Conservation (phyloP, 805 yeast species). For the Cyberlindnera maritima region DNA sequence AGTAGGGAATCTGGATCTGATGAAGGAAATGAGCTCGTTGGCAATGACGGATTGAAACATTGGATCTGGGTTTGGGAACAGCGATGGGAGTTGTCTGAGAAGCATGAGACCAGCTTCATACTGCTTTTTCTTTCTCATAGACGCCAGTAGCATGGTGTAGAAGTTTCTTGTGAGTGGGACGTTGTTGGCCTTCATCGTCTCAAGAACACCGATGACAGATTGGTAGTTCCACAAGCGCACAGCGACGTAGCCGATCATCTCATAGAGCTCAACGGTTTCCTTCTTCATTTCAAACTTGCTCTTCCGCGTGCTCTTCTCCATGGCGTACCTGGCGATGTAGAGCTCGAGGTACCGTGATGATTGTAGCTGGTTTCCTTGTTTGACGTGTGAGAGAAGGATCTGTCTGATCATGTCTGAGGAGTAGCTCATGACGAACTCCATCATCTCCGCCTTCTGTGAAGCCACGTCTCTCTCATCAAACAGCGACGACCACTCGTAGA, state of each 20-base stretch:
- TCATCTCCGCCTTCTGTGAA: not conserved
- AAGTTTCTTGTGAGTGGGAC: slow-evolving; percentile 17
- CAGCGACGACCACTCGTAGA: slow-evolving; percentile 7
- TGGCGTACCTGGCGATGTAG: slow-evolving; percentile 5
- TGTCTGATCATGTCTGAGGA: slow-evolving; percentile 9
- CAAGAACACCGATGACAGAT: slow-evolving; percentile 11
- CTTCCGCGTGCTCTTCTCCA: not conserved
- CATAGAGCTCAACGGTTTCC: slow-evolving; percentile 14
- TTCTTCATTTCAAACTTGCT: not conserved
- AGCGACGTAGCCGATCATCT: slow-evolving; percentile 18
- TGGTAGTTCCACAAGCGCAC: slow-evolving; percentile 16
- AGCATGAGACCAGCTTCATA: slow-evolving; percentile 17
- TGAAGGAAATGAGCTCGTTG: slow-evolving; percentile 18
- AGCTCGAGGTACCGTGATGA: slow-evolving; percentile 9
- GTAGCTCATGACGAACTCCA: slow-evolving; percentile 4
- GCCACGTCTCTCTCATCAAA: slow-evolving; percentile 1
- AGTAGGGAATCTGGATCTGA: slow-evolving; percentile 19
- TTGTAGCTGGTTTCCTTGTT: not conserved
- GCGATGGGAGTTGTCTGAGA: slow-evolving; percentile 16
- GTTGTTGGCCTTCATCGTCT: slow-evolving; percentile 13
- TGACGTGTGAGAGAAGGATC: slow-evolving; percentile 3
- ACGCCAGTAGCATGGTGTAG: slow-evolving; percentile 15
- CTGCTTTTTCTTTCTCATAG: slow-evolving; percentile 21
- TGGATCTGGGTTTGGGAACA: slow-evolving; percentile 12
- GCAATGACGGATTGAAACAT: slow-evolving; percentile 5